Evolutionary conservation across 768 basidiomycete species (phyloP).

Genomic region (Lentinula aciculospora): DNA sequence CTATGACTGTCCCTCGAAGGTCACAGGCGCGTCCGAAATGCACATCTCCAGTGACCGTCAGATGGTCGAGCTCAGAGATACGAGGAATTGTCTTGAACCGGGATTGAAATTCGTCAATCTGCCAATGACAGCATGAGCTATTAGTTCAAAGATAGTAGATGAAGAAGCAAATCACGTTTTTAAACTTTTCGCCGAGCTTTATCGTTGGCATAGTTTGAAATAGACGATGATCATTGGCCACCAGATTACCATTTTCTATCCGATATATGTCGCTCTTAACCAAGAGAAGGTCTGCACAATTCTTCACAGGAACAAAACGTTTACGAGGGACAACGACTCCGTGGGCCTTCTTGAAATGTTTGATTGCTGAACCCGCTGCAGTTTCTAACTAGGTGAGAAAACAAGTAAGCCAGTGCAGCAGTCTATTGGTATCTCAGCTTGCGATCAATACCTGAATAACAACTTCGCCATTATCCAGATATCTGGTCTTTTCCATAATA

Average conservation of each 20-base stretch:
- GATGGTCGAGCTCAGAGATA: slow-evolving; percentile 87
- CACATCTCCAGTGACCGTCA: slow-evolving; percentile 90
- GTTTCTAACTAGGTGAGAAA: slow-evolving; percentile 49
- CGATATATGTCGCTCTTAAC: slow-evolving; percentile 89
- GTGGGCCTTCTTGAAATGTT: slow-evolving; percentile 87
- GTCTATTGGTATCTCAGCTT: too few relatives aligned
- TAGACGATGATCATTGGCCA: slow-evolving; percentile 78
- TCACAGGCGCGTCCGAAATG: slow-evolving; percentile 85
- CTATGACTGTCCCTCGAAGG: slow-evolving; percentile 85
- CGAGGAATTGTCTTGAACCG: slow-evolving; percentile 93
- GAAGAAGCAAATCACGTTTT: slow-evolving; percentile 54
- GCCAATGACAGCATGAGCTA: background rate
- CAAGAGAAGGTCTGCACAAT: slow-evolving; percentile 80
- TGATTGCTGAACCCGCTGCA: slow-evolving; percentile 84
- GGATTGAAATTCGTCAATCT: slow-evolving; percentile 87
- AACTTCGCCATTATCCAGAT: slow-evolving; percentile 77
- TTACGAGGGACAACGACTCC: slow-evolving; percentile 93
- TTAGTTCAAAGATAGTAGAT: background rate
- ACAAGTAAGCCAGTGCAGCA: background rate
- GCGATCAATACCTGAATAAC: slow-evolving; percentile 59
- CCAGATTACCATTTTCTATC: slow-evolving; percentile 79
- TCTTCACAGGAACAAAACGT: slow-evolving; percentile 91
- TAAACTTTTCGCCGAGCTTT: slow-evolving; percentile 96
- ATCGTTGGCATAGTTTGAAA: slow-evolving; percentile 87
- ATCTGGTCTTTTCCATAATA: slow-evolving; percentile 91